Evolutionary conservation across 148 eudicot species (phyloP), one percentile per base, ranked within the genome.

Genomic region (Silene conica): DNA sequence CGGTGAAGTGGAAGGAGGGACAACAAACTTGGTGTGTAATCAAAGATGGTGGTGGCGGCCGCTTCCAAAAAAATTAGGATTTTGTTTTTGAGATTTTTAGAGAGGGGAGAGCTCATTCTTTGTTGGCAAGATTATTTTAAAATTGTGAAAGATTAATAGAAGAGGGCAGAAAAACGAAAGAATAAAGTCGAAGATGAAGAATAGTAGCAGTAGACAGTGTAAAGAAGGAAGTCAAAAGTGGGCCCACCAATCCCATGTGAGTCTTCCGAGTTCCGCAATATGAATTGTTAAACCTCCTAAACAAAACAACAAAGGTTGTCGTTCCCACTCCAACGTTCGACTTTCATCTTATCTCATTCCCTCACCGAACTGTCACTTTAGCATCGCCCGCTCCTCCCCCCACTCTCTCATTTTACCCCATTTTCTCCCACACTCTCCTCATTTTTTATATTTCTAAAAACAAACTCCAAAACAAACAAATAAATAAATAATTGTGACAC

Each of bases 301-400:
- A 21, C 31, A 63, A 18, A 66, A 66, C 31, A 48, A 38, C 63
- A 62, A 73, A 66, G 25, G 22, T 23, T 23, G 7, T 74, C 31
- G 73, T 70, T 73, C 80, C 55, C 76, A 81, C 67, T 81, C 43
- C 76, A 84, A 84, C 86, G 86, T 78, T 78, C 86, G 86, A 84
- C 84, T 84, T 80, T 79, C 12, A 69, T 69, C 55, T 76, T 69
- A 48, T 56, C 23, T 38, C 0, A 23, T 23, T 68, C 45, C 56
- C 10, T 68, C 82, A 75, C 80, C 67, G 28, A 0, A 77, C 28
- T 2, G 34, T 72, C 82, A 59, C 16, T 55, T 31, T 31, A 31
- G 2, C 34, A 31, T 5, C 34, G n/a, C 34, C 56, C 74, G 15
- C 71, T 15, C 57, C 6, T n/a, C 20, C 34, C 34, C 34, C 1